Evolutionary conservation across 148 eudicot genomes (phyloP).

Genomic region (Gaultheria prostrata): DNA sequence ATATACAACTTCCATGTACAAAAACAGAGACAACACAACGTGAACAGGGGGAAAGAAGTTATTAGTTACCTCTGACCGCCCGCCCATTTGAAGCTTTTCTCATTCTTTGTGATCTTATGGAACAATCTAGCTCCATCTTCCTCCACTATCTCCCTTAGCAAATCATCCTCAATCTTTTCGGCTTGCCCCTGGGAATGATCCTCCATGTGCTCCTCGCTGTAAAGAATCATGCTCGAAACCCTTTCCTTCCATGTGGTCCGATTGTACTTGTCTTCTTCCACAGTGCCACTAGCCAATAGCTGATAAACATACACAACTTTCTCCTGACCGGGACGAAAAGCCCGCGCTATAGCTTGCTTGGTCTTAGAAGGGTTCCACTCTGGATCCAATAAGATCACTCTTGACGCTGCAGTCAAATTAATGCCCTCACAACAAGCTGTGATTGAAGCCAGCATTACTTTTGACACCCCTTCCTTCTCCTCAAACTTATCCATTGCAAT

Average conservation of each 20-base stretch:
- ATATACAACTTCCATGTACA: neutral
- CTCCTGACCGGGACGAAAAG: conserved; percentile 91
- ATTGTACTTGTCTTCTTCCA: conserved; percentile 85
- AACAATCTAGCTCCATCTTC: conserved; percentile 82
- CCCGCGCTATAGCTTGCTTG: conserved; percentile 95
- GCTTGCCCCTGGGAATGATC: conserved; percentile 96
- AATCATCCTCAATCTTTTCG: conserved; percentile 81
- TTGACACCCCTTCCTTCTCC: conserved; percentile 80
- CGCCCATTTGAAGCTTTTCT: conserved; percentile 61
- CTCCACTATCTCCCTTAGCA: conserved; percentile 85
- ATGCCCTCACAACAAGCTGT: conserved; percentile 93
- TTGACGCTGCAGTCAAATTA: conserved; percentile 93
- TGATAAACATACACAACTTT: conserved; percentile 92
- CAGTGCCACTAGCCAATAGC: conserved; percentile 67
- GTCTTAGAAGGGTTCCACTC: conserved; percentile 98
- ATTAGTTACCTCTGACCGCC: neutral
- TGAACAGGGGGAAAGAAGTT: neutral
- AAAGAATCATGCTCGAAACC: conserved; percentile 92
- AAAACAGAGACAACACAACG: neutral
- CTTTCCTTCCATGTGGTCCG: conserved; percentile 96
- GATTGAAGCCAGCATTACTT: conserved; percentile 86
- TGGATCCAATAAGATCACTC: conserved; percentile 87
- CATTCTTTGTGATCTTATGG: conserved; percentile 87
- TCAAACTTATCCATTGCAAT: conserved; percentile 89
- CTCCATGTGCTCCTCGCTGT: conserved; percentile 81